phyloP scores from a whole-genome alignment of 768 basidiomycete species.

The Pulveroboletus sp. region DNA sequence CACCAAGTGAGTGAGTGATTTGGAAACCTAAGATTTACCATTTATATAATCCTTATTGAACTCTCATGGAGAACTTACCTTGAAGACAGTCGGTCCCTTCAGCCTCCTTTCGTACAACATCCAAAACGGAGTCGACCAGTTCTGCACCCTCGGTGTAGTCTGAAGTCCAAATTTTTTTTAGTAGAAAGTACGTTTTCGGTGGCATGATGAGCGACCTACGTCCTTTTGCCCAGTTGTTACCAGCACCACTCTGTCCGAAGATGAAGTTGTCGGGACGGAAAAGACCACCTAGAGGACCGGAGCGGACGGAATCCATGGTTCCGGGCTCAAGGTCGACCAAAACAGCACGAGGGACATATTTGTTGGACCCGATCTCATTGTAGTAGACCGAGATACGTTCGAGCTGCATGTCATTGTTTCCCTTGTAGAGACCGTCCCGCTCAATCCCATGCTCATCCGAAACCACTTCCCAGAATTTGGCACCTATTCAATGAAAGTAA shows the following conservation, averaged over 20 bases:
- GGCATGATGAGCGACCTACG: slow-evolving; percentile 50
- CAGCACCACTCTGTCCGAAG: slow-evolving; percentile 96
- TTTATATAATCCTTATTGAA: slow-evolving; percentile 3
- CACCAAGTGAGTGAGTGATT: slow-evolving; percentile 97
- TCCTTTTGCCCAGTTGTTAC: slow-evolving; percentile 99
- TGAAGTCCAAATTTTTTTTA: neutral
- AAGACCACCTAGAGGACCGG: slow-evolving; percentile 82
- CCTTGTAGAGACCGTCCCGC: slow-evolving; percentile 89
- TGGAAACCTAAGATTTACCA: slow-evolving; percentile 71
- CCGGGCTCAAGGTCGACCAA: slow-evolving; percentile 98
- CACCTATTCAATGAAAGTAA: slow-evolving; percentile 47
- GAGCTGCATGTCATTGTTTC: slow-evolving; percentile 90
- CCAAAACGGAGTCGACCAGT: slow-evolving; percentile 95
- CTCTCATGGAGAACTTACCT: slow-evolving; percentile 49
- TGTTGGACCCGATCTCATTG: slow-evolving; percentile 91
- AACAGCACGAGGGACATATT: slow-evolving; percentile 98
- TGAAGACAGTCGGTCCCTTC: slow-evolving; percentile 97
- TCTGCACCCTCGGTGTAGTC: slow-evolving; percentile 95
- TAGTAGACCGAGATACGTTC: slow-evolving; percentile 98
- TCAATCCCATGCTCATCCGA: slow-evolving; percentile 98
- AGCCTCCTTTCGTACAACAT: slow-evolving; percentile 98
- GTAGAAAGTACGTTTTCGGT: neutral
- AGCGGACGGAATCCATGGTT: slow-evolving; percentile 90
- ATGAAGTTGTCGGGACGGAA: slow-evolving; percentile 99
- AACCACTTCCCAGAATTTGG: slow-evolving; percentile 97